phyloP scores from a whole-genome alignment of 768 basidiomycete genomes.

The Mycena maculata region DNA sequence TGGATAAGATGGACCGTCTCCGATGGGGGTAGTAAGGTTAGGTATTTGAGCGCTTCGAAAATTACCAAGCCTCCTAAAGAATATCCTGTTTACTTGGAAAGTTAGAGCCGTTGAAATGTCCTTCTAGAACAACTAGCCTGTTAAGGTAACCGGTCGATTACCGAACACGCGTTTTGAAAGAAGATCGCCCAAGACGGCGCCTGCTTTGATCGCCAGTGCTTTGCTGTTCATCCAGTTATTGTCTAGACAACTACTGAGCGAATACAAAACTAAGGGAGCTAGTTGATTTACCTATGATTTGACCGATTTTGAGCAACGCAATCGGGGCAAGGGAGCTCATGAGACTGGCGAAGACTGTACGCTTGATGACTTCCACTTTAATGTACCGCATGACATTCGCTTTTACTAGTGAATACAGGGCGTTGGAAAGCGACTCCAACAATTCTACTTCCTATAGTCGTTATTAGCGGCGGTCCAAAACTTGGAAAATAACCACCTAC shows the following conservation, averaged over 20 bases:
- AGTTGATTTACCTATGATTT: conserved; percentile 59
- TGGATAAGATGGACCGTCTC: conserved; percentile 62
- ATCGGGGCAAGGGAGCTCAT: conserved; percentile 63
- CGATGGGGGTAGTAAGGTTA: conserved; percentile 56
- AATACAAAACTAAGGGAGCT: neutral
- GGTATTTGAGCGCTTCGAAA: conserved; percentile 63
- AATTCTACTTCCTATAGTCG: conserved; percentile 64
- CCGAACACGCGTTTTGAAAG: conserved; percentile 63
- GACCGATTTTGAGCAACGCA: conserved; percentile 61
- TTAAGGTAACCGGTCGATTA: conserved; percentile 63
- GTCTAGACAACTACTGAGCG: conserved; percentile 46
- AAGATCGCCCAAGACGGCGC: conserved; percentile 64
- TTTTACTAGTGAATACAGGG: conserved; percentile 57
- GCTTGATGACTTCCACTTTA: conserved; percentile 59
- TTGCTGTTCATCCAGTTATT: conserved; percentile 71
- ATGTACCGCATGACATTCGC: conserved; percentile 63
- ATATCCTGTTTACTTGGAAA: neutral
- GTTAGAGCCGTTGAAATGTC: neutral
- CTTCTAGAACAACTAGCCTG: conserved; percentile 62
- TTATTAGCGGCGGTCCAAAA: neutral
- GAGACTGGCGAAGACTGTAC: conserved; percentile 62
- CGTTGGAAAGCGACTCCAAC: conserved; percentile 59
- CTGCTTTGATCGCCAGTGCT: conserved; percentile 63
- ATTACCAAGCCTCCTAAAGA: conserved; percentile 53
- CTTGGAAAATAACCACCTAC: conserved; percentile 44